These are phyloP conservation scores for Fusarium sp. DNA, from an alignment of 2,329 filamentous ascomycete genomes.

Conservation along the genomic window DNA sequence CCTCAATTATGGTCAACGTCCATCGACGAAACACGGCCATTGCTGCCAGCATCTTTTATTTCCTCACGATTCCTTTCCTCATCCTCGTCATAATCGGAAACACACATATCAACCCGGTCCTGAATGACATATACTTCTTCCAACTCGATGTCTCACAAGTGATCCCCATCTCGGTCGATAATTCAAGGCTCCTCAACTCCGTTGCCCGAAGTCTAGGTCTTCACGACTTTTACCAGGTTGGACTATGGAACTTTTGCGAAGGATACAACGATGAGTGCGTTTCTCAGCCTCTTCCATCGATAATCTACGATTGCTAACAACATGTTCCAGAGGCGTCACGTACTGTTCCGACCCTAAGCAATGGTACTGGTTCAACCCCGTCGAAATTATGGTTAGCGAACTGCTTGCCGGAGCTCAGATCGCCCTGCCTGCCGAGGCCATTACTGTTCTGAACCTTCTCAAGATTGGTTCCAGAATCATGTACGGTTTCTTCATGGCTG, in stretches of 20 bases:
- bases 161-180: constrained; percentile 78
- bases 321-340: constrained; percentile 73
- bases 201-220: constrained; percentile 88
- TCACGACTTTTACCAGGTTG: constrained; percentile 94
- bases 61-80: constrained; percentile 81
- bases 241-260: constrained; percentile 92
- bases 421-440: constrained; percentile 80
- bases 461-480: constrained; percentile 83
- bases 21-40: constrained; percentile 70
- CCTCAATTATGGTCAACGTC: constrained; percentile 41
- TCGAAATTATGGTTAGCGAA: constrained; percentile 82
- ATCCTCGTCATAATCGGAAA: constrained; percentile 85
- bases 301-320: constrained; percentile 54
- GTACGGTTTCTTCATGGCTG: constrained; percentile 87
- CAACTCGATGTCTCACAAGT: constrained; percentile 86
- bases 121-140: constrained; percentile 84
- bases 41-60: constrained; percentile 76
- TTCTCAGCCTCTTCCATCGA: not conserved
- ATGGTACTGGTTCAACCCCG: constrained; percentile 92
- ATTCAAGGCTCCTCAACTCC: constrained; percentile 83
- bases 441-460: constrained; percentile 79
- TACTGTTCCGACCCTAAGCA: constrained; percentile 76
- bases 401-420: constrained; percentile 86
- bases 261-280: constrained; percentile 76
- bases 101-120: constrained; percentile 69